phyloP scores from a whole-genome alignment of 2,329 filamentous ascomycete species.

The Penicillium sp. region DNA sequence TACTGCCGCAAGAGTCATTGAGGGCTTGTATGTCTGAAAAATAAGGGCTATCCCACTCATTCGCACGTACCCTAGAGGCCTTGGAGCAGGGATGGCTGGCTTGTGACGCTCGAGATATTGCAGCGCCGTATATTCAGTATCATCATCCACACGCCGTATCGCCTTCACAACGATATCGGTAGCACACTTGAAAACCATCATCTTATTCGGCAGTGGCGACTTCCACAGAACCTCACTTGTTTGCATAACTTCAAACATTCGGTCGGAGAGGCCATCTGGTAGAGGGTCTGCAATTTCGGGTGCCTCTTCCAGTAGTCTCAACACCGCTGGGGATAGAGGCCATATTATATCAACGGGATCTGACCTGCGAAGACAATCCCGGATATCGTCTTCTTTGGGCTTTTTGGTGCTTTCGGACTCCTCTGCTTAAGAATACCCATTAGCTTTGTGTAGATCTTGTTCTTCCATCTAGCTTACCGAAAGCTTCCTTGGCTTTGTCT shows the following conservation, averaged over 20 bases:
- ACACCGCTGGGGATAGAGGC: conserved; percentile 4
- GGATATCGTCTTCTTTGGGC: conserved; percentile 10
- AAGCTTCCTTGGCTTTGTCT: too few relatives aligned
- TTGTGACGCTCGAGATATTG: conserved; percentile 23
- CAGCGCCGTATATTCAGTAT: conserved; percentile 28
- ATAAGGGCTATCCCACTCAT: conserved; percentile 19
- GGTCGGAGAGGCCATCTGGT: conserved; percentile 9
- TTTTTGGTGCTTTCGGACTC: too few relatives aligned
- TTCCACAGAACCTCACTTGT: conserved; percentile 23
- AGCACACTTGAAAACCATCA: conserved; percentile 22
- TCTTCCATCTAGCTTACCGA: too few relatives aligned
- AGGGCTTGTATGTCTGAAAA: conserved; percentile 20
- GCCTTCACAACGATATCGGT: conserved; percentile 22
- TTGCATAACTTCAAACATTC: conserved; percentile 15
- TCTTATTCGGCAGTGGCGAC: conserved; percentile 18
- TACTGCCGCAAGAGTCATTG: conserved; percentile 14
- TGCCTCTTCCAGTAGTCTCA: conserved; percentile 1
- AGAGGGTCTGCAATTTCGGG: not conserved
- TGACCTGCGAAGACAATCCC: conserved; percentile 5
- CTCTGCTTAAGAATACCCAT: too few relatives aligned
- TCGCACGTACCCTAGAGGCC: conserved; percentile 18
- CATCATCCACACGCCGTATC: conserved; percentile 18
- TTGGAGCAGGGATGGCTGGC: conserved; percentile 20
- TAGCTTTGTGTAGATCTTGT: too few relatives aligned
- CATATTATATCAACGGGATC: conserved; percentile 7